Evolutionary conservation across 306 rosid species (phyloP).

Genomic region (Citrullus amarus): DNA sequence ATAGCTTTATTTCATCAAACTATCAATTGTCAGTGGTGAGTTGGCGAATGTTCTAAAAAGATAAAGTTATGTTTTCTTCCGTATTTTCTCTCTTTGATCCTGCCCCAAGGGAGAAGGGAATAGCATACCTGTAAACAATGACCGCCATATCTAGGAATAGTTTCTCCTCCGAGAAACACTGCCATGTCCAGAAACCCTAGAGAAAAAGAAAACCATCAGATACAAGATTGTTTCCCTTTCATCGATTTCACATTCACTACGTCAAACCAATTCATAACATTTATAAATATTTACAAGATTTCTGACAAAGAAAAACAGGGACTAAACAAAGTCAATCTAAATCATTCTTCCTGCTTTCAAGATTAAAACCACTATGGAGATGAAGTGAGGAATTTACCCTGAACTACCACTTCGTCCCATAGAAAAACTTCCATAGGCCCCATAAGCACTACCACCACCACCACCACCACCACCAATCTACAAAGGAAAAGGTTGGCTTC

Average conservation of each 20-base stretch:
- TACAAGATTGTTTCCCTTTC: neutral
- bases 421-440: slow-evolving; percentile 82
- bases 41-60: neutral
- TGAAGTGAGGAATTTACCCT: slow-evolving; percentile 43
- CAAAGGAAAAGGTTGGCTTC: slow-evolving; percentile 13
- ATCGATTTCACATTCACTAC: neutral
- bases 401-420: slow-evolving; percentile 55
- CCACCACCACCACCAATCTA: slow-evolving; percentile 63
- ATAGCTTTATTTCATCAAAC: slow-evolving; percentile 30
- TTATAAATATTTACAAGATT: neutral
- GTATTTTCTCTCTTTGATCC: slow-evolving; percentile 3
- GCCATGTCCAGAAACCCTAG: slow-evolving; percentile 29
- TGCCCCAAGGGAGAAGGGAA: slow-evolving; percentile 1
- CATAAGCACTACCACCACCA: slow-evolving; percentile 51
- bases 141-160: slow-evolving; percentile 22
- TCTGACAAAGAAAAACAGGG: neutral
- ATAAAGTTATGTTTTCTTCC: slow-evolving; percentile 3
- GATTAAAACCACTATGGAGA: neutral
- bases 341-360: neutral
- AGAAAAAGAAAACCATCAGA: neutral
- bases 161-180: slow-evolving; percentile 50
- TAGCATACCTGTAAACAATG: neutral
- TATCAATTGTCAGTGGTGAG: slow-evolving; percentile 5
- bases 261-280: no score
- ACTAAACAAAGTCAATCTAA: neutral